phyloP scores from a whole-genome alignment of 345 rosid species.

The Psidium guajava region DNA sequence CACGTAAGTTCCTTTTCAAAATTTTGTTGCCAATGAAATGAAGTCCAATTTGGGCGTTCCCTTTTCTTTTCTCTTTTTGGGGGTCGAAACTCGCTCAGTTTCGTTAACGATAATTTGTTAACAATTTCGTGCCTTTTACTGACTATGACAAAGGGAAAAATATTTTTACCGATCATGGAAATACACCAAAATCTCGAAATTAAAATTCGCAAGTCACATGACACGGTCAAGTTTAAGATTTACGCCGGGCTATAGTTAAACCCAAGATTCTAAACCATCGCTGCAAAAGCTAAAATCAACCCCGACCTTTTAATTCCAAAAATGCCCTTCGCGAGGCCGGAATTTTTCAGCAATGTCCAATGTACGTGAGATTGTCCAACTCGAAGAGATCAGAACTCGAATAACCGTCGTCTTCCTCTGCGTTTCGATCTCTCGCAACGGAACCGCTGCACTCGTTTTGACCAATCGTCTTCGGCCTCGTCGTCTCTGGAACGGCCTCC shows the following conservation, averaged over 20 bases:
- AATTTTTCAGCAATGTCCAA: conserved; percentile 30
- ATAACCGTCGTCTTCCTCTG: conserved; percentile 35
- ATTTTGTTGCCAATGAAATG: too few species aligned
- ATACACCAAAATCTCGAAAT: not conserved
- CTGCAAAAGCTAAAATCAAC: not conserved
- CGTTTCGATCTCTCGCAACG: conserved; percentile 8
- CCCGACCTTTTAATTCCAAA: not conserved
- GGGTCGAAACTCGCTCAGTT: too few species aligned
- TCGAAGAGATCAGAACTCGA: conserved; percentile 96
- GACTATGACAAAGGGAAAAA: not conserved
- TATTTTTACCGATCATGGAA: not conserved
- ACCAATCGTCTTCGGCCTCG: conserved; percentile 48
- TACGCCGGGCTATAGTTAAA: not conserved
- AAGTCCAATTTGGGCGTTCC: accelerated
- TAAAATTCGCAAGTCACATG: not conserved
- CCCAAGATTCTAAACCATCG: not conserved
- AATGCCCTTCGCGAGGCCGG: not conserved
- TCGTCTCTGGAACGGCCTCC: conserved; percentile 32
- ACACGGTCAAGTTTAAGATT: not conserved
- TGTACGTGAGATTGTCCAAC: conserved; percentile 56
- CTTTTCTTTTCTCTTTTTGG: too few species aligned
- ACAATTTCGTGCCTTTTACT: not conserved
- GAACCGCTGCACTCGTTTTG: conserved; percentile 24
- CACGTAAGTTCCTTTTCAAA: not conserved
- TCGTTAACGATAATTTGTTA: not conserved